These are phyloP conservation scores for Naematelia encephala DNA, from an alignment of 768 basidiomycete species.

Conservation along the genomic window DNA sequence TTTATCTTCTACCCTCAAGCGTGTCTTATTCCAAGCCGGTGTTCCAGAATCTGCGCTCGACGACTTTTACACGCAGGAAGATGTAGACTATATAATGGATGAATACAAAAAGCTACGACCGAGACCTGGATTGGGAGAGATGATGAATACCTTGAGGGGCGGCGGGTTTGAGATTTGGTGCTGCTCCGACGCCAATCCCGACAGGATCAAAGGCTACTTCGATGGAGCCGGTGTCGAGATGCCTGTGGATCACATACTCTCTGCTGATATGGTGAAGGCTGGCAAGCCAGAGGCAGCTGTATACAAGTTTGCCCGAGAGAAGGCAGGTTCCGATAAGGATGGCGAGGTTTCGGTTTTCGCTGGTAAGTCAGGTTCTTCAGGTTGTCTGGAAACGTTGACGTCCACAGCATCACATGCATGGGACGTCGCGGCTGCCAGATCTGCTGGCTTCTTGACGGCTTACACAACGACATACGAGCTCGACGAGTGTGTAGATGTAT, in stretches of 20 bases:
- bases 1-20: constrained; percentile 26
- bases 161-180: constrained; percentile 40
- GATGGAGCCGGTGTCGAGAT: constrained; percentile 32
- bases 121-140: constrained; percentile 28
- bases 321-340: constrained; percentile 27
- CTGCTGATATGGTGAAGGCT: constrained; percentile 31
- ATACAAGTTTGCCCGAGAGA: constrained; percentile 36
- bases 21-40: constrained; percentile 37
- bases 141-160: constrained; percentile 34
- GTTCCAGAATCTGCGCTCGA: constrained; percentile 21
- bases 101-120: constrained; percentile 30
- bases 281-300: constrained; percentile 34
- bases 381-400: constrained; percentile 1
- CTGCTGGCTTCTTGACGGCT: constrained; percentile 33
- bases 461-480: constrained; percentile 38
- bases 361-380: constrained; percentile 11
- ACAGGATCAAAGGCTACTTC: constrained; percentile 39
- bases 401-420: constrained; percentile 32
- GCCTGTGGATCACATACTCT: constrained; percentile 33
- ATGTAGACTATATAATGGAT: constrained; percentile 30
- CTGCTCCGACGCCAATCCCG: constrained; percentile 34
- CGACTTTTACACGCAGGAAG: constrained; percentile 29
- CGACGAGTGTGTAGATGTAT: constrained; percentile 32
- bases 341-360: constrained; percentile 39
- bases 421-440: constrained; percentile 33